These are phyloP conservation scores for Mallotus nudiflorus DNA, from an alignment of 345 rosid species.

Conservation along the genomic window DNA sequence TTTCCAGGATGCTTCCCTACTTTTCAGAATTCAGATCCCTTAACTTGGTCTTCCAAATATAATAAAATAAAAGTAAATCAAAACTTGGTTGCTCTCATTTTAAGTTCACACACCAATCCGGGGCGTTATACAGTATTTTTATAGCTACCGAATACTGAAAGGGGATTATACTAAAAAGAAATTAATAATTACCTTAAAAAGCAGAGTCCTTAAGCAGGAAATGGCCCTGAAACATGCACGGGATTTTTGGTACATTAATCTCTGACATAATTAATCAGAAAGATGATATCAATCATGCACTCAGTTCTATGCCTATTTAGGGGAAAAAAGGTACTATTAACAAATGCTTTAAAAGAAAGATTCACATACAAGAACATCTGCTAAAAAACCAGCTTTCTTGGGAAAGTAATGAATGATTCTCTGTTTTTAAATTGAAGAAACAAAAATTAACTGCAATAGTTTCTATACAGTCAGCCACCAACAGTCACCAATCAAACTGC, in stretches of 20 bases:
- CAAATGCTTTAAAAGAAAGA: neutral
- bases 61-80: neutral
- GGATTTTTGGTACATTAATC: neutral
- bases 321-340: slow-evolving; percentile 2
- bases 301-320: neutral
- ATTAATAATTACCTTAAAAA: too few species aligned
- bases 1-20: slow-evolving; percentile 15
- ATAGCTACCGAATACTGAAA: too few species aligned
- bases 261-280: neutral
- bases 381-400: neutral
- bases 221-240: neutral
- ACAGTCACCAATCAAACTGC: slow-evolving; percentile 1
- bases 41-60: neutral
- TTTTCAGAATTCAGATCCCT: neutral
- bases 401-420: neutral
- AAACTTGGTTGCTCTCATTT: too few species aligned
- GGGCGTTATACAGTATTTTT: too few species aligned
- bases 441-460: neutral
- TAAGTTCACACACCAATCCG: too few species aligned
- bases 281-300: neutral
- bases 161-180: too few species aligned
- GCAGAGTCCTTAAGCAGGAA: neutral
- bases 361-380: neutral
- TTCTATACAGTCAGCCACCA: slow-evolving; percentile 2
- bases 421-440: neutral